Conservation (phyloP, 805 yeast species). For the Lipomyces yamadae region DNA sequence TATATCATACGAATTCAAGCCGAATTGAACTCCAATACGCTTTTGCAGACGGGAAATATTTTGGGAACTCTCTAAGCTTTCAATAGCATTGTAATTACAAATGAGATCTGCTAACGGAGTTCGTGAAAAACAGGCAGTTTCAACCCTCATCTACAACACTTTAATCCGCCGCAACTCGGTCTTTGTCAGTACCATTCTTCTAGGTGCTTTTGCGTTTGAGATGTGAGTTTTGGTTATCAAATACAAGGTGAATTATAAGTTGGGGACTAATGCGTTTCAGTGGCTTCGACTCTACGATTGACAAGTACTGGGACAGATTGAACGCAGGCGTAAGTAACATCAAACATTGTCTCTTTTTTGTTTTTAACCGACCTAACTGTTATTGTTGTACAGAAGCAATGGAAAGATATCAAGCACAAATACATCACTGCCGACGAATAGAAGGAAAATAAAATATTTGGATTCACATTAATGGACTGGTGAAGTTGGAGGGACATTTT, state of each 20-base stretch:
- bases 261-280: conserved; percentile 19
- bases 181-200: conserved; percentile 75
- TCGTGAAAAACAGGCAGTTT: conserved; percentile 27
- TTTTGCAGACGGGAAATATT: too few relatives aligned
- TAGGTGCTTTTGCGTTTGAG: conserved; percentile 81
- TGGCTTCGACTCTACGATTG: conserved; percentile 46
- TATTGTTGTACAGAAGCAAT: conserved; percentile 28
- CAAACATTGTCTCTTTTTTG: background rate
- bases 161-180: conserved; percentile 81
- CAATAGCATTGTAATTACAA: too few relatives aligned
- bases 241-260: background rate
- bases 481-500: background rate
- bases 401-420: conserved; percentile 37
- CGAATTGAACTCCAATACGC: too few relatives aligned
- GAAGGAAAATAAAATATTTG: background rate
- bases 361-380: background rate
- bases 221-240: conserved; percentile 41
- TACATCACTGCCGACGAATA: conserved; percentile 30
- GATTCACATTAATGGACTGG: background rate
- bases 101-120: background rate
- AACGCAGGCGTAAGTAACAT: conserved; percentile 47
- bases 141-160: conserved; percentile 57
- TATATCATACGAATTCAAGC: too few relatives aligned
- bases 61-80: too few relatives aligned
- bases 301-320: conserved; percentile 46